Evolutionary conservation across 352 stramenopile species (phyloP).

Genomic region (Globisporangium iwayamae): DNA sequence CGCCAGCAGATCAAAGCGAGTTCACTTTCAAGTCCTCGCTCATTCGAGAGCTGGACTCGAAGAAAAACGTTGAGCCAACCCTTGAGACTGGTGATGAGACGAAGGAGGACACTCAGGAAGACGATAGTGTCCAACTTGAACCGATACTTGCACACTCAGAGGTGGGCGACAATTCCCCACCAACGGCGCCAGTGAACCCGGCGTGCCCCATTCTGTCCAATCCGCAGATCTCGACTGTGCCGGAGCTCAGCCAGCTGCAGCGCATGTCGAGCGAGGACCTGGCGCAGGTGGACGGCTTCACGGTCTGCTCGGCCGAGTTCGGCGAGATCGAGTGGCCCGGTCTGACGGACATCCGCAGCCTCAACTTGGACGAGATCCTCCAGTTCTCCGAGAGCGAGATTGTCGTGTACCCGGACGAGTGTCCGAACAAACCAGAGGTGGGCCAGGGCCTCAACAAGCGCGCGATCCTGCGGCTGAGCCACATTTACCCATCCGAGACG

Average conservation of each 20-base stretch:
- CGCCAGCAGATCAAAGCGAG: neutral
- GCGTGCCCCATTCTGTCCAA: conserved; percentile 29
- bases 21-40: conserved; percentile 36
- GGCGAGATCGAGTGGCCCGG: conserved; percentile 41
- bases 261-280: conserved; percentile 39
- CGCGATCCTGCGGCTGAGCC: conserved; percentile 33
- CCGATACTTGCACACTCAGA: neutral
- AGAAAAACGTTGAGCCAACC: neutral
- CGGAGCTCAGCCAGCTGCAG: conserved; percentile 25
- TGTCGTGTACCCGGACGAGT: conserved; percentile 44
- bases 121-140: neutral
- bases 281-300: conserved; percentile 34
- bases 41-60: conserved; percentile 19
- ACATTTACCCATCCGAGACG: conserved; percentile 26
- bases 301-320: conserved; percentile 28
- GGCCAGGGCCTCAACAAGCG: conserved; percentile 43
- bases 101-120: neutral
- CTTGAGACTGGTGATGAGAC: neutral
- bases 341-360: conserved; percentile 35
- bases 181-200: neutral
- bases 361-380: conserved; percentile 46
- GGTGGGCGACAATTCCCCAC: neutral
- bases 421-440: conserved; percentile 31
- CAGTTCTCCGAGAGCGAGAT: conserved; percentile 33
- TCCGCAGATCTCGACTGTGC: conserved; percentile 41